These are phyloP conservation scores for Solanum acaule DNA, from an alignment of 257 asterid species.

Conservation along the genomic window DNA sequence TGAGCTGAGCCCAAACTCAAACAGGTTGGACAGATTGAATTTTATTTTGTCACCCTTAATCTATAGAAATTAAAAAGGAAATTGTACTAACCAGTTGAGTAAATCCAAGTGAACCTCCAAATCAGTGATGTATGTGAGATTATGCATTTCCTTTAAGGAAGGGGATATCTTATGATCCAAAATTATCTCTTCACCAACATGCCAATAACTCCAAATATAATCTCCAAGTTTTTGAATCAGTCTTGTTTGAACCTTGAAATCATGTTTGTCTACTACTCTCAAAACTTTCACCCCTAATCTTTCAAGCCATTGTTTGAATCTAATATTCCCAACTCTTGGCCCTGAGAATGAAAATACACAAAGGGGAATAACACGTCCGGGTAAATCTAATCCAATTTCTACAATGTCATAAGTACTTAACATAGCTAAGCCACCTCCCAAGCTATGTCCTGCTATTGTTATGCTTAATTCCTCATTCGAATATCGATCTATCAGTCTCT, in stretches of 20 bases:
- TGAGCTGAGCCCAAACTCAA: too few relatives aligned
- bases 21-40: too few relatives aligned
- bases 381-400: slow-evolving; percentile 9
- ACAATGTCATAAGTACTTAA: slow-evolving; percentile 19
- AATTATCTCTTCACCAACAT: slow-evolving; percentile 19
- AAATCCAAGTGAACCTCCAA: slow-evolving; percentile 15
- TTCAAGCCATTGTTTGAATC: not conserved
- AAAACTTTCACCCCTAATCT: slow-evolving; percentile 6
- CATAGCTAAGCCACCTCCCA: slow-evolving; percentile 17
- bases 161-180: slow-evolving; percentile 31
- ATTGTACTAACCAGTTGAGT: slow-evolving; percentile 34
- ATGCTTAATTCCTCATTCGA: too few relatives aligned
- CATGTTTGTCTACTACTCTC: slow-evolving; percentile 11
- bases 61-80: not conserved
- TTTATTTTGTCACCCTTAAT: not conserved
- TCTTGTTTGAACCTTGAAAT: not conserved
- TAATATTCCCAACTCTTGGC: slow-evolving; percentile 19
- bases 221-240: not conserved
- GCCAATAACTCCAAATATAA: not conserved
- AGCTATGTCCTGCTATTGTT: slow-evolving; percentile 15
- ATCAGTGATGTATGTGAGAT: slow-evolving; percentile 16
- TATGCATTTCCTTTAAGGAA: slow-evolving; percentile 8
- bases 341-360: slow-evolving; percentile 12
- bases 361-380: not conserved
- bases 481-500: too few relatives aligned